A percentile compares a stretch with the other conserved stretches of the same genome.
phyloP scores from a whole-genome alignment of 2,329 filamentous ascomycete species.

The Monosporascus sp. region DNA sequence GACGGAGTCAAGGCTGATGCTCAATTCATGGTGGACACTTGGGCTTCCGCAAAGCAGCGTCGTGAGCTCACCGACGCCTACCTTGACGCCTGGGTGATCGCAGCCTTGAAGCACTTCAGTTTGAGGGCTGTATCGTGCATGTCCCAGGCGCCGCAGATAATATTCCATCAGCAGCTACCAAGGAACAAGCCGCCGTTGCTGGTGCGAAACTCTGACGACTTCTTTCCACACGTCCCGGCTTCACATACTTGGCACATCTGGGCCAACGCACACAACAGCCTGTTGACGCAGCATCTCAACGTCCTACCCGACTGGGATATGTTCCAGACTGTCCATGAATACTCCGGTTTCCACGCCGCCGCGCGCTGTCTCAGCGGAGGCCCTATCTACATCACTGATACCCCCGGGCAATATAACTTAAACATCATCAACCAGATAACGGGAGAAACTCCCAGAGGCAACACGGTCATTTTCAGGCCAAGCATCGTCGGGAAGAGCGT shows the following conservation, averaged over 20 bases:
- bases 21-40: slow-evolving; percentile 81
- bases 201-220: slow-evolving; percentile 85
- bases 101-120: slow-evolving; percentile 72
- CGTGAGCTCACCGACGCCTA: slow-evolving; percentile 68
- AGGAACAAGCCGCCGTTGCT: slow-evolving; percentile 68
- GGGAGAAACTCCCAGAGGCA: slow-evolving; percentile 63
- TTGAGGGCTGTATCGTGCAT: slow-evolving; percentile 85
- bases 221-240: slow-evolving; percentile 75
- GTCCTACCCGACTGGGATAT: slow-evolving; percentile 78
- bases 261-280: slow-evolving; percentile 82
- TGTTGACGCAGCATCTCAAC: slow-evolving; percentile 81
- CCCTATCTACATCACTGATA: slow-evolving; percentile 90
- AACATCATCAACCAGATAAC: slow-evolving; percentile 76
- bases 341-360: slow-evolving; percentile 81
- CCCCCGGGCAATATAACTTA: slow-evolving; percentile 74
- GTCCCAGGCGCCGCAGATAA: slow-evolving; percentile 79
- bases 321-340: slow-evolving; percentile 62
- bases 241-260: slow-evolving; percentile 96
- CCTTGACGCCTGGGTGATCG: slow-evolving; percentile 79
- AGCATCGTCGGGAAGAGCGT: slow-evolving; percentile 67
- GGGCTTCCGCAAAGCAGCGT: slow-evolving; percentile 64
- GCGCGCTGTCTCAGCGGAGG: slow-evolving; percentile 86
- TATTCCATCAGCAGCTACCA: slow-evolving; percentile 80
- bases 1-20: slow-evolving; percentile 91
- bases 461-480: slow-evolving; percentile 77